Evolutionary conservation across 2,329 filamentous ascomycete species (phyloP), one percentile per base, ranked within the genome.

Genomic region (Trichoderma guizhouense): DNA sequence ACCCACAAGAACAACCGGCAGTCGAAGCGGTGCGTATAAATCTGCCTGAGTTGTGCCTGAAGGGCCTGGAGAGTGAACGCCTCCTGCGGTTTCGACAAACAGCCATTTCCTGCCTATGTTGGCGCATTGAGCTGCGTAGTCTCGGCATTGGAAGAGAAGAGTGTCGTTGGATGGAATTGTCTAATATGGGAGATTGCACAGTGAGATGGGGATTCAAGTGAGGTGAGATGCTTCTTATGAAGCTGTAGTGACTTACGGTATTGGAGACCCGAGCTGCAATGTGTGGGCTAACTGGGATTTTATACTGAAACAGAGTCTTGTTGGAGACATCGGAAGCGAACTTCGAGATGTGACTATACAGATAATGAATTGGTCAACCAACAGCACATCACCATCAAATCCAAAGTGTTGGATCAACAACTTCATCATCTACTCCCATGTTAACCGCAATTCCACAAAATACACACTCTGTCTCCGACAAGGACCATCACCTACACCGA

Each of bases 41-140:
- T 97, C 93, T 2, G 91, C 93, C 78, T 97, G 93, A 0, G 91
- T 89, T 2, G 86, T 91, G 11, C 93, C 92, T 43, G 91, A 93
- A 1, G 93, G 93, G 0, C 88, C 88, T 0, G 93, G 93, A 0
- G 93, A 95, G 73, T 95, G 90, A 0, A 95, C 92, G 1, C 93
- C 93, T 1, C 93, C 93, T 1, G 93, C 93, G 2, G 93, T 96
- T 79, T 97, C 93, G 60, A 96, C 84, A 61, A 97, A 86, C 1
- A 92, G 82, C 80, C 91, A 89, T n/a, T 87, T 87, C 60, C 83
- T 79, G 5, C 82, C 81, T 3, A 76, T 75, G 24, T 78, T 76
- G 4, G 86, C 84, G 69, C 83, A 84, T n/a, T 81, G 75, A 7
- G 80, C 78, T 1, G 86, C 82, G 69, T 85, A 82, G 1, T 82